Percentiles rank a stretch among this genome's conserved stretches.
These are phyloP conservation scores for Teratosphaeria viscida DNA, from an alignment of 2,329 filamentous ascomycete species.

Conservation along the genomic window DNA sequence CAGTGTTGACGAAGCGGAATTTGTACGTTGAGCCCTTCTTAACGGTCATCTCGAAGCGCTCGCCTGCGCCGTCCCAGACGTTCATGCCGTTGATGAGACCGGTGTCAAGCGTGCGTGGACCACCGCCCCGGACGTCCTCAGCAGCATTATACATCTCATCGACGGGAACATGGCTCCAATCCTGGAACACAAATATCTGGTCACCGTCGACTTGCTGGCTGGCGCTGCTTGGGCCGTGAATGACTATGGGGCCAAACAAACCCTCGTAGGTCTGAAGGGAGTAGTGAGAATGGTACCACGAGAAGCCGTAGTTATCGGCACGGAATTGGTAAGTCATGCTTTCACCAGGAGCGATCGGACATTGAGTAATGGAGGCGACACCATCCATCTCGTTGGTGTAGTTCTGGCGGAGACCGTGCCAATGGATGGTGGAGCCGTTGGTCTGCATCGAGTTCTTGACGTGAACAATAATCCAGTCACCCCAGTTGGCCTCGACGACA, in stretches of 20 bases:
- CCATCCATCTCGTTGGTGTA: slow-evolving; percentile 46
- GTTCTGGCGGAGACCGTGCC: slow-evolving; percentile 39
- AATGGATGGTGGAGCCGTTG: slow-evolving; percentile 43
- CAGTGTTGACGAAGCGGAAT: slow-evolving; percentile 33
- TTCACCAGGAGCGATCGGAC: slow-evolving; percentile 25
- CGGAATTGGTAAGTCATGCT: slow-evolving; percentile 28
- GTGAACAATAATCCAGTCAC: slow-evolving; percentile 18
- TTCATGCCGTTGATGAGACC: slow-evolving; percentile 37
- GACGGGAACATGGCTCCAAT: slow-evolving; percentile 26
- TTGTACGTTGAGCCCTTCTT: slow-evolving; percentile 30
- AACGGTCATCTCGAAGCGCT: slow-evolving; percentile 19
- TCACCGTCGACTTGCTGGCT: slow-evolving; percentile 25
- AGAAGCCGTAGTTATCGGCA: slow-evolving; percentile 28
- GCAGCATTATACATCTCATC: slow-evolving; percentile 21
- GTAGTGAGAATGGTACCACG: slow-evolving; percentile 34
- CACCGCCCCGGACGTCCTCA: slow-evolving; percentile 24
- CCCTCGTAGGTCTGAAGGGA: slow-evolving; percentile 33
- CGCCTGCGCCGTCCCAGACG: slow-evolving; percentile 20
- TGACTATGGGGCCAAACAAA: slow-evolving; percentile 29
- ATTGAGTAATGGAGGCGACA: slow-evolving; percentile 47
- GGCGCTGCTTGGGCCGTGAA: slow-evolving; percentile 28
- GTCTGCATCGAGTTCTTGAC: slow-evolving; percentile 30
- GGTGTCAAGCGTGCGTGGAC: slow-evolving; percentile 30
- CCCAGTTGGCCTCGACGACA: slow-evolving; percentile 41
- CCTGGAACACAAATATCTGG: slow-evolving; percentile 29